Conservation (phyloP, 1,139 yeast genomes). For the Suhomyces yuchorum region DNA sequence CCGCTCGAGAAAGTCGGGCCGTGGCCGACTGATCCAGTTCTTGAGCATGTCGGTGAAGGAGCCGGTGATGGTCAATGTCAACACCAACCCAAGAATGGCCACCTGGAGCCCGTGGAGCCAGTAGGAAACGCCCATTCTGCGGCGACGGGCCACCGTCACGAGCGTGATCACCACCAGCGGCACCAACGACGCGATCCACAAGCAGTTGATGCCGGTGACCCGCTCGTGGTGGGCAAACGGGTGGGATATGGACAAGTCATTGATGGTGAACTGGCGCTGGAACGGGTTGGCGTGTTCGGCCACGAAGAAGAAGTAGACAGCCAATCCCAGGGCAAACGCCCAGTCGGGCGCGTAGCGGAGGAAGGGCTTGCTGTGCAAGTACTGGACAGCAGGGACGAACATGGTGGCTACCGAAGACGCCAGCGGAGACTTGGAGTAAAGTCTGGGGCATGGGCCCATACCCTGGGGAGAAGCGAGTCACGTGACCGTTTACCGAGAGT, state of each 20-base stretch:
- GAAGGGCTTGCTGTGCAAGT: slow-evolving; percentile 20
- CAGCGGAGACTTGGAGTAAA: background rate
- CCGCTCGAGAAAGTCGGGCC: slow-evolving; percentile 78
- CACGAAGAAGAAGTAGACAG: slow-evolving; percentile 35
- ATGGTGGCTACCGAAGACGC: background rate
- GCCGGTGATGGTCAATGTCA: slow-evolving; percentile 45
- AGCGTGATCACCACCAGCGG: slow-evolving; percentile 42
- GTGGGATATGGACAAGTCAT: slow-evolving; percentile 56
- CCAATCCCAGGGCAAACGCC: slow-evolving; percentile 31
- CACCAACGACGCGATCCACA: slow-evolving; percentile 36
- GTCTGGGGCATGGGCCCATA: background rate
- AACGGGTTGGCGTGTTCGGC: slow-evolving; percentile 39
- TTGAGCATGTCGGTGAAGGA: slow-evolving; percentile 68
- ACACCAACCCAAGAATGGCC: slow-evolving; percentile 53
- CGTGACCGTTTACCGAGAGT: too few relatives aligned
- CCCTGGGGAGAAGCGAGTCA: background rate
- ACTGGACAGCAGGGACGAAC: slow-evolving; percentile 8
- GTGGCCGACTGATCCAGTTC: slow-evolving; percentile 74
- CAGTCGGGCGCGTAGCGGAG: slow-evolving; percentile 34
- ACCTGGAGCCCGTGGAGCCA: slow-evolving; percentile 43
- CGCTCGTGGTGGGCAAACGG: slow-evolving; percentile 71
- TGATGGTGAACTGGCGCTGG: slow-evolving; percentile 26
- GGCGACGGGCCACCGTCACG: slow-evolving; percentile 33
- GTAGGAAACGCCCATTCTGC: slow-evolving; percentile 7
- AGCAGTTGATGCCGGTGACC: slow-evolving; percentile 44